Evolutionary conservation across 169 alveolate species (phyloP), one percentile per base, ranked within the genome.

Genomic region (Plasmodium gonderi): DNA sequence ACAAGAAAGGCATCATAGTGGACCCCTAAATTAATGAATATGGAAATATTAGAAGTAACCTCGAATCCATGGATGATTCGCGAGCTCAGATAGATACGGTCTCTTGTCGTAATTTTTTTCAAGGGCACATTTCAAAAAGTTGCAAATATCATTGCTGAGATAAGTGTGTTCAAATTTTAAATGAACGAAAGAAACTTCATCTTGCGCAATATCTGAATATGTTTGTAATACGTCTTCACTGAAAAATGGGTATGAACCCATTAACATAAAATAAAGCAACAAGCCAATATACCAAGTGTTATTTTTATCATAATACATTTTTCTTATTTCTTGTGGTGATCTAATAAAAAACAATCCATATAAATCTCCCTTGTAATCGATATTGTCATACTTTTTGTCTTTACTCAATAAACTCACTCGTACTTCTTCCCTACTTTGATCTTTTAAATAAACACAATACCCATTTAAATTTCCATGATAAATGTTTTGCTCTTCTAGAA

Each of bases 231-330:
- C 82, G 51, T 78, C 74, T 23, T 64, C 72, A 12, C 14, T 76
- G 17, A 77, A 14, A 69, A 90, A 90, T 6, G 94, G 94, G 72
- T 64, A 90, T 6, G 80, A 42, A 11, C 94, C 94, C 23, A 36
- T 47, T 38, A 90, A 90, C 17, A 90, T 29, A 26, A 76, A 90
- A 69, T 64, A 67, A 26, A 90, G 80, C 4, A 90, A 17, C 14
- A 78, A n/a, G 23, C 94, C 94, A 26, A 90, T 49, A 68, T 90
- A 90, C 94, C 94, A 90, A 0, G 91, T 42, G 72, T 78, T 90
- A 44, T 90, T 90, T 36, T 90, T 90, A 49, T 77, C 78, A 65
- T 77, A 29, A 78, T 64, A 44, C 51, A 74, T 36, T 77, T 78
- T 65, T 60, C 38, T 54, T 1, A 90, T 90, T 90, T 90, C 94